A percentile compares a stretch with the other conserved stretches of the same genome.
Evolutionary conservation across 2,329 filamentous ascomycete species (phyloP).

Genomic region (Exophiala calicioides): DNA sequence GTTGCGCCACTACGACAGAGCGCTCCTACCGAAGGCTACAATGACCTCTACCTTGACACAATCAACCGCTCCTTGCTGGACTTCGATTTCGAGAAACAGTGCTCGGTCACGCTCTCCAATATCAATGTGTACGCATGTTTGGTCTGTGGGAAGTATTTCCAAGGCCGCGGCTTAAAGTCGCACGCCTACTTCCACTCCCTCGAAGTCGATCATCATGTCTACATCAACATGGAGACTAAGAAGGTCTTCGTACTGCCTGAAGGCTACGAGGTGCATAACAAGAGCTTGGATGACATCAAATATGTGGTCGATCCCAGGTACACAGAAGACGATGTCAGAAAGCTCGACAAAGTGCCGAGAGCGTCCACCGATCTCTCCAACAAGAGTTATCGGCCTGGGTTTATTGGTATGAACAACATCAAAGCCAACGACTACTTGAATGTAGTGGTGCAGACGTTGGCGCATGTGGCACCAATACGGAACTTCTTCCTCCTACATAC

Average conservation of each 20-base stretch:
- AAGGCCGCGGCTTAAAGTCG: conserved; percentile 88
- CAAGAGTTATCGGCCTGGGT: conserved; percentile 84
- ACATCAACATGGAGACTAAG: conserved; percentile 94
- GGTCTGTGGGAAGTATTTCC: conserved; percentile 96
- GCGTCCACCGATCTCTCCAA: conserved; percentile 75
- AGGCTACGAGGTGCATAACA: conserved; percentile 93
- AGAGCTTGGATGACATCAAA: conserved; percentile 95
- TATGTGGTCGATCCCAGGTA: conserved; percentile 93
- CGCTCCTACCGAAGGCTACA: conserved; percentile 83
- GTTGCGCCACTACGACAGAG: conserved; percentile 61
- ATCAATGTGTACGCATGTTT: conserved; percentile 99
- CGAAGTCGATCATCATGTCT: conserved; percentile 94
- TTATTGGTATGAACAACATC: conserved; percentile 99
- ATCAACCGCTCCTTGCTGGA: conserved; percentile 91
- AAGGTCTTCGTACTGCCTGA: conserved; percentile 91
- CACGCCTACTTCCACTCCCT: conserved; percentile 97
- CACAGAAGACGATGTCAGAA: conserved; percentile 74
- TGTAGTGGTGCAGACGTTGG: conserved; percentile 85
- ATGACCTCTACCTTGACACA: conserved; percentile 95
- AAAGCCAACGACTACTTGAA: conserved; percentile 99
- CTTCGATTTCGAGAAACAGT: conserved; percentile 98
- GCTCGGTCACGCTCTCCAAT: conserved; percentile 91
- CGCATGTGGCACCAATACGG: conserved; percentile 83
- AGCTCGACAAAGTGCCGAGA: conserved; percentile 66
- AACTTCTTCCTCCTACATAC: conserved; percentile 91